Conservation (phyloP, 1,284 basidiomycete species). For the Peniophora sp. region DNA sequence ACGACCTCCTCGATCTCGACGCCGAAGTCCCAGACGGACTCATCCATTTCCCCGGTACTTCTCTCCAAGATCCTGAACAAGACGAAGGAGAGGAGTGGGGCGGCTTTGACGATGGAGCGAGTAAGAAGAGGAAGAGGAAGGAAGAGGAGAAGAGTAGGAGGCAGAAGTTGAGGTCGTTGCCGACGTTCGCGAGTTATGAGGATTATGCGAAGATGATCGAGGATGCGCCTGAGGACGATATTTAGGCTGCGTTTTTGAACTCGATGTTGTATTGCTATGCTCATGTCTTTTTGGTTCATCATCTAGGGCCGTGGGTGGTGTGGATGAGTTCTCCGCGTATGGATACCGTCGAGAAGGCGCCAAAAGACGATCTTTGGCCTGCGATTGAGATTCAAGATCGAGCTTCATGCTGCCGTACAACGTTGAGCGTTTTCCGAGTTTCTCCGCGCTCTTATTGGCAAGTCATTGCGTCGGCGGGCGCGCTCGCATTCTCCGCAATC, state of each 20-base stretch:
- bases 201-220: constrained; percentile 94
- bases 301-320: no score
- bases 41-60: constrained; percentile 50
- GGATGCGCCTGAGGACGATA: constrained; percentile 68
- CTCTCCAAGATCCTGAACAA: constrained; percentile 31
- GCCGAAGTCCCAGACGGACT: constrained; percentile 45
- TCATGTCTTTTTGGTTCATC: no score
- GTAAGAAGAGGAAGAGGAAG: constrained; percentile 46
- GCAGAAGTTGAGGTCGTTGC: constrained; percentile 69
- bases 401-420: no score
- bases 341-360: no score
- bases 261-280: no score
- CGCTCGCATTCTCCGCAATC: no score
- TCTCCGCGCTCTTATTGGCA: no score
- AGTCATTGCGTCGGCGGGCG: no score
- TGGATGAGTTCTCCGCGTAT: no score
- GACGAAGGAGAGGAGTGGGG: constrained; percentile 56
- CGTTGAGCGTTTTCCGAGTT: no score
- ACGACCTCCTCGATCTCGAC: constrained; percentile 56
- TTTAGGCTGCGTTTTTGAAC: constrained; percentile 27
- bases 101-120: constrained; percentile 35
- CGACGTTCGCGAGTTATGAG: constrained; percentile 91
- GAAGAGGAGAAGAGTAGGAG: constrained; percentile 48
- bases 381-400: no score
- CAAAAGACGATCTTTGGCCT: no score